Evolutionary conservation across 768 basidiomycete species (phyloP).

Genomic region (Pleurotus platypus): DNA sequence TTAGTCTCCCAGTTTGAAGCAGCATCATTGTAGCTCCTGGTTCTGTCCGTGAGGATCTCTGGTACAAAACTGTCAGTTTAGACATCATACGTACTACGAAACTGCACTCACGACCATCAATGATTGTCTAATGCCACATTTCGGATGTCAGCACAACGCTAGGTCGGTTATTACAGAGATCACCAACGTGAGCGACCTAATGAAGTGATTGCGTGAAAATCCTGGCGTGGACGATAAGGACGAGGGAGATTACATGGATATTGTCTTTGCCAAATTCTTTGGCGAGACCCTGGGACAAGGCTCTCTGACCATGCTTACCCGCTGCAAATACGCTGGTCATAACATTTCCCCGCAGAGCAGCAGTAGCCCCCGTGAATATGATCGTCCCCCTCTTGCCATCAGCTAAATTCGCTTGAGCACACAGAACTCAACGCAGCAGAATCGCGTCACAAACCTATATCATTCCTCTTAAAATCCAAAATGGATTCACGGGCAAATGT

Average conservation of each 20-base stretch:
- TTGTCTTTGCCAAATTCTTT: conserved; percentile 75
- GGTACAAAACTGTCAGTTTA: conserved; percentile 12
- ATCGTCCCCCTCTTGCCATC: conserved; percentile 60
- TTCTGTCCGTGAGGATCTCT: conserved; percentile 32
- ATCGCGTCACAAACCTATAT: conserved; percentile 22
- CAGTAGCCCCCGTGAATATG: conserved; percentile 74
- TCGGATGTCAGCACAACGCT: neutral
- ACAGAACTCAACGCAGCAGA: neutral
- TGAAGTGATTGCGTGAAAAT: neutral
- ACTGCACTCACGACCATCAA: conserved; percentile 53
- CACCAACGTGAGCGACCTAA: conserved; percentile 62
- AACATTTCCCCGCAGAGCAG: conserved; percentile 58
- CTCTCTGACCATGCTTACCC: conserved; percentile 59
- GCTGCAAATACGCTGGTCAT: conserved; percentile 61
- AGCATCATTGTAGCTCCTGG: conserved; percentile 17
- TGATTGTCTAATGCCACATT: conserved; percentile 44
- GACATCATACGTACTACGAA: neutral
- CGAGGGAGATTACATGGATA: conserved; percentile 51
- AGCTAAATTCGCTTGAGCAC: conserved; percentile 17
- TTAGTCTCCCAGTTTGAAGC: conserved; percentile 40
- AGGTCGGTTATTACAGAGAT: neutral
- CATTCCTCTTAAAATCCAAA: conserved; percentile 55
- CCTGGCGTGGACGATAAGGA: neutral
- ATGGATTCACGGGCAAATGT: conserved; percentile 62
- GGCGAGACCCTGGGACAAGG: conserved; percentile 65